A percentile compares a stretch with the other conserved stretches of the same genome.
Evolutionary conservation across 2,329 filamentous ascomycete species (phyloP).

Genomic region (Boeremia exigua): DNA sequence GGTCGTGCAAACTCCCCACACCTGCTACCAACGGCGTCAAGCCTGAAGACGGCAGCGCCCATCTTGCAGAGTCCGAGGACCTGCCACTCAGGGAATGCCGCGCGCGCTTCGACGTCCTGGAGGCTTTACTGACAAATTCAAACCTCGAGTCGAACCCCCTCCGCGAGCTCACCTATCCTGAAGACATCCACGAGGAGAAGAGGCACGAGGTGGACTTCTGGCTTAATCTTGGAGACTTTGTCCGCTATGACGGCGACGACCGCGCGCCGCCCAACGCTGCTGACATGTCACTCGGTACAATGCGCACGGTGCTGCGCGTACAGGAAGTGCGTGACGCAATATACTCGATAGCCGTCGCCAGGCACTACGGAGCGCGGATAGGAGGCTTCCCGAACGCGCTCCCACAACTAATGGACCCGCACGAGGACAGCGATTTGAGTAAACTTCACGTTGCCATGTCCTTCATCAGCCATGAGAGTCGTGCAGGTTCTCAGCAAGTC

Average conservation of each 20-base stretch:
- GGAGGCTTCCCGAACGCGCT: constrained; percentile 53
- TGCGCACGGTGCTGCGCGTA: constrained; percentile 76
- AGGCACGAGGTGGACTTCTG: constrained; percentile 76
- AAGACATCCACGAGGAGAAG: constrained; percentile 47
- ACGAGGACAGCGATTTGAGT: constrained; percentile 46
- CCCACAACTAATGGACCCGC: constrained; percentile 32
- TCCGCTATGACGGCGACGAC: constrained; percentile 69
- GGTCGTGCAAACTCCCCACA: constrained; percentile 55
- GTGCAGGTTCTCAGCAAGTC: constrained; percentile 54
- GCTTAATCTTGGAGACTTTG: constrained; percentile 76
- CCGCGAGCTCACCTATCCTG: constrained; percentile 56
- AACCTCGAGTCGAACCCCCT: constrained; percentile 66
- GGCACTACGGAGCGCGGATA: constrained; percentile 71
- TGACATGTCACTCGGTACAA: constrained; percentile 68
- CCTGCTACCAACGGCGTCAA: constrained; percentile 51
- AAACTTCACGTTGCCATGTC: constrained; percentile 57
- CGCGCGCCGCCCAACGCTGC: constrained; percentile 63
- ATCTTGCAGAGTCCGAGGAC: constrained; percentile 56
- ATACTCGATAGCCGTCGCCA: constrained; percentile 83
- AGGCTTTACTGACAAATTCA: constrained; percentile 76
- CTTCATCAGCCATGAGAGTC: constrained; percentile 56
- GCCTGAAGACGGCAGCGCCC: constrained; percentile 42
- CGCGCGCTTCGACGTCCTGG: constrained; percentile 75
- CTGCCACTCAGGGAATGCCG: constrained; percentile 67
- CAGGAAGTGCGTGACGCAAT: constrained; percentile 89